A percentile compares a stretch with the other conserved stretches of the same genome.
Conservation (phyloP, 164 flowering plant species). For the Kingdonia uniflora region DNA sequence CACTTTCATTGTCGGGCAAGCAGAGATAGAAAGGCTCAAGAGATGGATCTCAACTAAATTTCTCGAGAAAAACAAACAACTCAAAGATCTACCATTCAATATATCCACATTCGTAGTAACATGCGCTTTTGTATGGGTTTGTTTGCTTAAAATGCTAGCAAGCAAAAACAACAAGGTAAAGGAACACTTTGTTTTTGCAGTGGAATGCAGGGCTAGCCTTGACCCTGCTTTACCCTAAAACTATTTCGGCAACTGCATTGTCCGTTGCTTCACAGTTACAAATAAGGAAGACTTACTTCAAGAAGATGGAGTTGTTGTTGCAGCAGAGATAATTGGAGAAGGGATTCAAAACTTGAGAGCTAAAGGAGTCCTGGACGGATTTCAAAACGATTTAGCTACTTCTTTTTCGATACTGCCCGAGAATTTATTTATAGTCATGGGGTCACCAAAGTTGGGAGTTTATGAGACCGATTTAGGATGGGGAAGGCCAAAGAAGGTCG, state of each 20-base stretch:
- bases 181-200: slow-evolving; percentile 16
- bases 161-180: not conserved
- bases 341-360: slow-evolving; percentile 8
- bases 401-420: not conserved
- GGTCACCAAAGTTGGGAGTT: slow-evolving; percentile 25
- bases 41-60: no score
- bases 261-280: not conserved
- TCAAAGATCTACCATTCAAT: no score
- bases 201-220: slow-evolving; percentile 19
- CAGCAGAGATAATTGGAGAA: slow-evolving; percentile 15
- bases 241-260: slow-evolving; percentile 40
- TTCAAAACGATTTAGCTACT: not conserved
- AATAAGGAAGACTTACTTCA: slow-evolving; percentile 9
- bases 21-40: no score
- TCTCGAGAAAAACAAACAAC: no score
- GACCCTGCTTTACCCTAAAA: no score
- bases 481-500: slow-evolving; percentile 30
- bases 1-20: no score
- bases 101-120: not conserved
- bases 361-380: slow-evolving; percentile 4
- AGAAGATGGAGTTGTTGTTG: slow-evolving; percentile 19
- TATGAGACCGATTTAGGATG: slow-evolving; percentile 35
- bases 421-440: slow-evolving; percentile 5
- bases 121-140: not conserved
- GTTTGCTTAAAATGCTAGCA: not conserved